A percentile compares a stretch with the other conserved stretches of the same genome.
Conservation (phyloP, 1,139 yeast species). For the Suhomyces maxii region DNA sequence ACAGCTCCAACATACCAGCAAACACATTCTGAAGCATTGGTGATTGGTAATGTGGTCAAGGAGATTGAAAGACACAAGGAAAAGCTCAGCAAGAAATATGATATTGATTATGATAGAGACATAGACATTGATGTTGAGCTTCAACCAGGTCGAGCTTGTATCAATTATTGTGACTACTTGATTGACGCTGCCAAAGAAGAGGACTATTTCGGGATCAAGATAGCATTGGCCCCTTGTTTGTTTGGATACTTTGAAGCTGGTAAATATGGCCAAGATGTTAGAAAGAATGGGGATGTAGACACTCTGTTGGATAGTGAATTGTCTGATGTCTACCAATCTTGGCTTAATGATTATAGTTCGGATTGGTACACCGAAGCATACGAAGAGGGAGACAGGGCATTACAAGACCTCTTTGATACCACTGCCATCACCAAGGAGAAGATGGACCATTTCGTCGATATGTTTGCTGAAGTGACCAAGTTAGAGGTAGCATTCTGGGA, state of each 20-base stretch:
- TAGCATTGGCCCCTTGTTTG: conserved; percentile 75
- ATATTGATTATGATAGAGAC: conserved; percentile 46
- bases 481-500: conserved; percentile 71
- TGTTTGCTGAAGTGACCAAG: conserved; percentile 57
- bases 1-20: conserved; percentile 58
- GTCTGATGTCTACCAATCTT: conserved; percentile 45
- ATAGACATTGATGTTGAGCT: conserved; percentile 41
- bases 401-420: conserved; percentile 43
- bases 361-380: conserved; percentile 59
- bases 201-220: conserved; percentile 64
- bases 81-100: conserved; percentile 47
- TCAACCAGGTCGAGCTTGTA: conserved; percentile 56
- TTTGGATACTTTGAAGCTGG: conserved; percentile 69
- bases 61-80: conserved; percentile 60
- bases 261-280: conserved; percentile 20
- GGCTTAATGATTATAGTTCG: conserved; percentile 64
- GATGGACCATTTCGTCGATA: conserved; percentile 52
- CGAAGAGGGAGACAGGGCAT: conserved; percentile 43
- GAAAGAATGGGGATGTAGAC: conserved; percentile 11
- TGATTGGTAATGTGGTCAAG: conserved; percentile 51
- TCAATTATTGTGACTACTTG: conserved; percentile 61
- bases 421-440: conserved; percentile 35
- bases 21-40: conserved; percentile 51
- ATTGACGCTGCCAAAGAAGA: conserved; percentile 49
- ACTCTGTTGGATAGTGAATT: conserved; percentile 11